phyloP scores from a whole-genome alignment of 176 grass and related monocot species.

The Rhynchospora pubera region DNA sequence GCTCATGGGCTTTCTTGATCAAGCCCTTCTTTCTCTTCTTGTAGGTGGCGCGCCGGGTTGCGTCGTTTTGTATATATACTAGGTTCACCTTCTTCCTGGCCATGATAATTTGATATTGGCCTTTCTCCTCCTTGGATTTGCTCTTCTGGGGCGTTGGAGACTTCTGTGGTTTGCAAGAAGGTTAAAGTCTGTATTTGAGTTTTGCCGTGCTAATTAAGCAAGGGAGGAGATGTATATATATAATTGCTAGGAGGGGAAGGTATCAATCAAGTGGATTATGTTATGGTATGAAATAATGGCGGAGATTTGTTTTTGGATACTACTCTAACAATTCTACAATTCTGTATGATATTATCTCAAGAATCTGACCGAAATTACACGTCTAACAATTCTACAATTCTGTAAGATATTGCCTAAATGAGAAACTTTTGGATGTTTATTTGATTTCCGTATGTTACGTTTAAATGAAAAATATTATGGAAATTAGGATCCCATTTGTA shows the following conservation, averaged over 20 bases:
- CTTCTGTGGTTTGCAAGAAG: too few species aligned
- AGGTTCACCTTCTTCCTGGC: constrained; percentile 29
- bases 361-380: background rate
- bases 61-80: constrained; percentile 20
- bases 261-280: constrained; percentile 17
- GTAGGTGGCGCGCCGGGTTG: constrained; percentile 11
- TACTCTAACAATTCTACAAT: background rate
- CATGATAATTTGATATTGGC: background rate
- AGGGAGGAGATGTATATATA: constrained; percentile 3
- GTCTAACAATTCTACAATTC: background rate
- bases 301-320: background rate
- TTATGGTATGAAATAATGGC: background rate
- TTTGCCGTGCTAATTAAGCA: constrained; percentile 2
- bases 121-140: background rate
- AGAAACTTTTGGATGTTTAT: background rate
- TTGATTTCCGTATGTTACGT: background rate
- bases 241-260: background rate
- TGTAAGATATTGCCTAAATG: background rate
- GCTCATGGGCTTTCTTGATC: constrained; percentile 21
- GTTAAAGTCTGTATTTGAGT: background rate
- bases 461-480: background rate
- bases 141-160: background rate
- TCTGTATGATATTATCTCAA: background rate
- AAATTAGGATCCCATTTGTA: background rate
- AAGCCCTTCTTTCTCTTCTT: constrained; percentile 28